These are phyloP conservation scores for Ormosia semicastrata DNA, from an alignment of 306 rosid species.

Conservation along the genomic window DNA sequence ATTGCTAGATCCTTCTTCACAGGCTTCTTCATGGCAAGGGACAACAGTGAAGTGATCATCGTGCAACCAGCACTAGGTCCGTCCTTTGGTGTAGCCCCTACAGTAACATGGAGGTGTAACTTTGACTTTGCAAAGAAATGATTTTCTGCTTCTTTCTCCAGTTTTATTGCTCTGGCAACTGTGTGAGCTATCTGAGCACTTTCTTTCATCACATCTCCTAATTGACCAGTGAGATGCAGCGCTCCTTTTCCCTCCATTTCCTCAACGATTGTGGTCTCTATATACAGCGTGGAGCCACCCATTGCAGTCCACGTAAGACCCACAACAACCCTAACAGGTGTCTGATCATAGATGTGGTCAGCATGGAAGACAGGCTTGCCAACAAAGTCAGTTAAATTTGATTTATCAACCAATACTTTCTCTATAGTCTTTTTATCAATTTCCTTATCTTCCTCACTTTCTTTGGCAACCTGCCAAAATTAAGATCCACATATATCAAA, in stretches of 20 bases:
- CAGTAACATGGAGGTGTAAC: slow-evolving; percentile 95
- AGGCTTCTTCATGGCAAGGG: slow-evolving; percentile 87
- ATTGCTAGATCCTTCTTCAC: slow-evolving; percentile 90
- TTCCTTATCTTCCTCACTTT: slow-evolving; percentile 38
- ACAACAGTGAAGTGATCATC: slow-evolving; percentile 90
- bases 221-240: slow-evolving; percentile 86
- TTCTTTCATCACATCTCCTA: slow-evolving; percentile 99
- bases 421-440: slow-evolving; percentile 42
- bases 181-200: slow-evolving; percentile 98
- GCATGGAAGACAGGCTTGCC: slow-evolving; percentile 99
- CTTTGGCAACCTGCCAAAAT: slow-evolving; percentile 54
- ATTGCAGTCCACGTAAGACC: slow-evolving; percentile 99
- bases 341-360: slow-evolving; percentile 82
- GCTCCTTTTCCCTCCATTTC: slow-evolving; percentile 90
- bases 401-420: slow-evolving; percentile 57
- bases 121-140: slow-evolving; percentile 76
- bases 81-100: slow-evolving; percentile 98
- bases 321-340: slow-evolving; percentile 94
- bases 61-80: slow-evolving; percentile 99
- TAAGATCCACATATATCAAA: slow-evolving; percentile 17
- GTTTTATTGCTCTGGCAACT: slow-evolving; percentile 70
- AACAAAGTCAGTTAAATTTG: slow-evolving; percentile 69
- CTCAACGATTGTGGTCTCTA: slow-evolving; percentile 81
- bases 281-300: slow-evolving; percentile 97
- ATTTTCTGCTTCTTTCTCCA: slow-evolving; percentile 57